Evolutionary conservation across 2,329 filamentous ascomycete species (phyloP).

Genomic region (Orbilia blumenaviensis): DNA sequence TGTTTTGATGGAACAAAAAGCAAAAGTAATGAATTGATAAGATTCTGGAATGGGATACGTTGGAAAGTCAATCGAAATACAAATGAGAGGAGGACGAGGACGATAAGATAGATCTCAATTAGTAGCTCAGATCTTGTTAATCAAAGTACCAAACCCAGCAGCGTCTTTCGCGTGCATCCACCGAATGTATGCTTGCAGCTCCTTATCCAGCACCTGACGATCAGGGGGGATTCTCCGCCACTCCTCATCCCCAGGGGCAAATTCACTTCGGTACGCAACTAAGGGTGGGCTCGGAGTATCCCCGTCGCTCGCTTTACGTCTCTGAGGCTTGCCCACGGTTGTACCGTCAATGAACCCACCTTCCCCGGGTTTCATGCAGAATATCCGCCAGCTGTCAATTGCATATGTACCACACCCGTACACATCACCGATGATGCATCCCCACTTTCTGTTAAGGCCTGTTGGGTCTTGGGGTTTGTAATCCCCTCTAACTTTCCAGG

Average conservation of each 20-base stretch:
- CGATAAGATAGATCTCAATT: not conserved
- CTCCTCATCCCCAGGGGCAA: conserved; percentile 46
- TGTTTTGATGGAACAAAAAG: no score
- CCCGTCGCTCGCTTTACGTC: not conserved
- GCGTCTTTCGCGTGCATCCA: conserved; percentile 52
- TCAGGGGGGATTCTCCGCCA: conserved; percentile 46
- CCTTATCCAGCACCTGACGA: conserved; percentile 42
- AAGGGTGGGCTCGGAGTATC: not conserved
- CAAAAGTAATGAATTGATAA: no score
- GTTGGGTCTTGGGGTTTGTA: conserved; percentile 40
- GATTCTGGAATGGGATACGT: no score
- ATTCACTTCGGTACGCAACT: conserved; percentile 19
- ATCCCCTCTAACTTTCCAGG: conserved; percentile 29
- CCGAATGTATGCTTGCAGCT: conserved; percentile 43
- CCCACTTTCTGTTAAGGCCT: conserved; percentile 36
- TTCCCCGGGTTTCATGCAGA: conserved; percentile 47
- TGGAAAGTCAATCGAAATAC: not conserved
- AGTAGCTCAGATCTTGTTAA: not conserved
- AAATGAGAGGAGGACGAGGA: not conserved
- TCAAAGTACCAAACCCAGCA: conserved; percentile 28
- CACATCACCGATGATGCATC: conserved; percentile 44
- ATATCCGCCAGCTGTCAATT: conserved; percentile 53
- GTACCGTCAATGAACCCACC: conserved; percentile 48
- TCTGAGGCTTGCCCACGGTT: conserved; percentile 24
- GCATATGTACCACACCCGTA: conserved; percentile 45